Base-by-base conservation (phyloP, 352 stramenopile genomes). In the Lagenidium sp. region DNA sequence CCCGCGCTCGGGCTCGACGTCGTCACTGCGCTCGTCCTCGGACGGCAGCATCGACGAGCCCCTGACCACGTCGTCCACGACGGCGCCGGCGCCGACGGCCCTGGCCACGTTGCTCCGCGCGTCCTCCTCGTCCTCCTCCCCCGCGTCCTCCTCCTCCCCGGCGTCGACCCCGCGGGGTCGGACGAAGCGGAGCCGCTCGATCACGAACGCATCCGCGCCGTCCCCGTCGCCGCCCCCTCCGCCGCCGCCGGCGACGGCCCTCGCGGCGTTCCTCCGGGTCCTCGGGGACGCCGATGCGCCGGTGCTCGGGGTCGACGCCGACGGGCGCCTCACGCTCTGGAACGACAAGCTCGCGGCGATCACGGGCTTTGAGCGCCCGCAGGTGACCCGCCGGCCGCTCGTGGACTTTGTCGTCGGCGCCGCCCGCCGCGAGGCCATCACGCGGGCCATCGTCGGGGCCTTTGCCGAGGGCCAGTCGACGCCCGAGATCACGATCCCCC, bases 221-320 rank as follows among this genome's bases (percentile, higher is more conserved):
- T n/a, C n/a, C n/a, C n/a, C n/a, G n/a, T n/a, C n/a, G n/a, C n/a
- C n/a, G n/a, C n/a, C n/a, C n/a, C n/a, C n/a, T n/a, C n/a, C n/a
- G 44, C 43, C 25, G 43, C 45, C 36, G 45, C 40, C 44, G 36
- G 45, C 28, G 23, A 41, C 44, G 13, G 22, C 46, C 16, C 46
- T 36, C 38, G 38, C 46, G 31, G 55, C 50, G 25, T 45, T 64
- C 29, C 51, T 68, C 16, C 31, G 42, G 15, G 35, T 88, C 43
- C 62, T 92, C 26, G 48, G 75, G 22, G 76, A 72, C n/a, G 75
- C 80, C 20, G 82, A 82, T 41, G 68, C 73, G 31, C 70, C 78
- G 1, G 77, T 82, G 15, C 49, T 89, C 13, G 77, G 69, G 30
- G 58, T 88, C 22, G 63, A 68, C 21, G 26, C 57, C 2, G 53